Conservation (phyloP, 768 basidiomycete species). For the Dacryopinax spathularia region DNA sequence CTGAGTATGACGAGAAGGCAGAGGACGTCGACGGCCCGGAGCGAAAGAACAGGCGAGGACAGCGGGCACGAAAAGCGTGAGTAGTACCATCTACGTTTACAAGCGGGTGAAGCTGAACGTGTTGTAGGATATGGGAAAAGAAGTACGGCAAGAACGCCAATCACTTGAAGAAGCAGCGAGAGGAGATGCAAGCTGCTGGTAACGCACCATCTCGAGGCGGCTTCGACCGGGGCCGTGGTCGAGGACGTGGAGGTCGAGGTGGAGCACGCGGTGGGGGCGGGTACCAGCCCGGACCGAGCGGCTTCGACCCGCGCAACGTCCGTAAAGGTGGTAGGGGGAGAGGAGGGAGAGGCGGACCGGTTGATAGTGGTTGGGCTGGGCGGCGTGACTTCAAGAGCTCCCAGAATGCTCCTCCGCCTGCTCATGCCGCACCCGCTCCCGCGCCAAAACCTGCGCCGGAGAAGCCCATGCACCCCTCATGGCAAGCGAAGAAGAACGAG, state of each 20-base stretch:
- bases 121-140: conserved; percentile 86
- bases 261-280: conserved; percentile 12
- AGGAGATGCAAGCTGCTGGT: conserved; percentile 13
- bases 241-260: conserved; percentile 14
- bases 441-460: conserved; percentile 14
- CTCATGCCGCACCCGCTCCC: conserved; percentile 7
- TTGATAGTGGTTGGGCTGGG: conserved; percentile 3
- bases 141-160: conserved; percentile 86
- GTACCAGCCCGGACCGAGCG: neutral
- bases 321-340: neutral
- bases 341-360: neutral
- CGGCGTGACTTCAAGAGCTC: neutral
- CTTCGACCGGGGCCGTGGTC: conserved; percentile 5
- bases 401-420: conserved; percentile 1
- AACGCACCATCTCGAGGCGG: neutral
- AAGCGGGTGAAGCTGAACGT: conserved; percentile 7
- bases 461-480: conserved; percentile 73
- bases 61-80: conserved; percentile 86
- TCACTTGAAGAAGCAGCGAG: conserved; percentile 57
- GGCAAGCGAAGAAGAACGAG: conserved; percentile 81
- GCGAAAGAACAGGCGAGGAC: conserved; percentile 83
- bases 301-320: neutral
- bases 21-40: conserved; percentile 33
- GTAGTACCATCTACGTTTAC: conserved; percentile 25
- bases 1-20: conserved; percentile 48